Conservation (phyloP, 140 eudicot species). For the Anethum foeniculum region DNA sequence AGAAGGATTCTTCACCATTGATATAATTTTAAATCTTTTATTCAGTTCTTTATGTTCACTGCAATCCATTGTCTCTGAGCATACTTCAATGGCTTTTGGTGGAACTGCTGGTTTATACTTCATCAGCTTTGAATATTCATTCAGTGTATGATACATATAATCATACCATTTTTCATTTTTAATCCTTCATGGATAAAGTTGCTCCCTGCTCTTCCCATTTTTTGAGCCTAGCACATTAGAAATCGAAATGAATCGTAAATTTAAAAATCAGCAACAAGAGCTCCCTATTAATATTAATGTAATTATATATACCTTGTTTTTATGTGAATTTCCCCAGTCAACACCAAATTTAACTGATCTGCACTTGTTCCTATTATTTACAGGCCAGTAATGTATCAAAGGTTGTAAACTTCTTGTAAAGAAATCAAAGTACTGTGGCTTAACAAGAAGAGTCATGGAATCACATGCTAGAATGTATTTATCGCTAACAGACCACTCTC, state of each 20-base stretch:
- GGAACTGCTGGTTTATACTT: slow-evolving; percentile 1
- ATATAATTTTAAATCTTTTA: neutral
- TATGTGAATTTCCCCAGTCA: neutral
- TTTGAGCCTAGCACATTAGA: neutral
- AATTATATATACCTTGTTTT: too few species aligned
- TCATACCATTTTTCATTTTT: neutral
- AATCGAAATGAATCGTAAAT: neutral
- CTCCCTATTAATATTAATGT: too few species aligned
- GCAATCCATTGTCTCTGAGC: neutral
- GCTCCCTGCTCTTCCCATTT: neutral
- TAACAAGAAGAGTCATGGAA: neutral
- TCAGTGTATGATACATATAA: neutral
- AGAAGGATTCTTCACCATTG: slow-evolving; percentile 3
- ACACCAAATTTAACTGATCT: neutral
- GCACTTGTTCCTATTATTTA: neutral
- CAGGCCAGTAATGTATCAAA: neutral
- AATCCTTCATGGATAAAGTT: neutral
- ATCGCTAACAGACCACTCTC: neutral
- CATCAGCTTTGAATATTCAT: slow-evolving; percentile 4
- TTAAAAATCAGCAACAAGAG: neutral
- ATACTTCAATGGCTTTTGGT: neutral
- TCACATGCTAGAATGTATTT: neutral
- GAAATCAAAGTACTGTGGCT: neutral
- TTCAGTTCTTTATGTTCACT: neutral
- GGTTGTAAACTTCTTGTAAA: neutral